Evolutionary conservation across 2,329 filamentous ascomycete genomes (phyloP).

Genomic region (Fusarium neocosmosporiellum): DNA sequence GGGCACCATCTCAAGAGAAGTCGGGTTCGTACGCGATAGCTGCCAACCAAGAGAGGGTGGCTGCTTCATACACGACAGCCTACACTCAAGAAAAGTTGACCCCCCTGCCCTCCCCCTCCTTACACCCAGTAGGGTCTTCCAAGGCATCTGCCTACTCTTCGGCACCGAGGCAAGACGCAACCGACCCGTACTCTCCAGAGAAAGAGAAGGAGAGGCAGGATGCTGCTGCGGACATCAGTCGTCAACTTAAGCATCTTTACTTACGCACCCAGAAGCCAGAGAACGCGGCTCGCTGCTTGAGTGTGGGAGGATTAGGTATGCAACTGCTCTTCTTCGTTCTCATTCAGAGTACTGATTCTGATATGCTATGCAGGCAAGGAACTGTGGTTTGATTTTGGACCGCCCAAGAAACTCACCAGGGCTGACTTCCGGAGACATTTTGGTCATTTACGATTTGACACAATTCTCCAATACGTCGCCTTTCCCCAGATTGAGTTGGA

Average conservation of each 20-base stretch:
- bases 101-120: neutral
- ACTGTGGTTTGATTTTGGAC: conserved; percentile 15
- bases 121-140: neutral
- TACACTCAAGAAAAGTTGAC: neutral
- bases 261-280: conserved; percentile 2
- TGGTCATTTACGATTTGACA: conserved; percentile 12
- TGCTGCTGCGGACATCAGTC: neutral
- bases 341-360: neutral
- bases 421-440: conserved; percentile 9
- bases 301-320: neutral
- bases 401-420: neutral
- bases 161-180: neutral
- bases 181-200: neutral
- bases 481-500: conserved; percentile 11
- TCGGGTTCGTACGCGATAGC: neutral
- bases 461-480: conserved; percentile 7
- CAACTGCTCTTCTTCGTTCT: neutral
- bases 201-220: conserved; percentile 1
- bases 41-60: neutral
- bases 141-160: neutral
- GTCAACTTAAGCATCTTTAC: conserved; percentile 5
- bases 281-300: neutral
- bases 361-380: neutral
- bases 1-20: neutral
- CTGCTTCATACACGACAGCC: neutral